Evolutionary conservation across 1,284 basidiomycete genomes (phyloP).

Genomic region (Gastroboletus turbinatus): DNA sequence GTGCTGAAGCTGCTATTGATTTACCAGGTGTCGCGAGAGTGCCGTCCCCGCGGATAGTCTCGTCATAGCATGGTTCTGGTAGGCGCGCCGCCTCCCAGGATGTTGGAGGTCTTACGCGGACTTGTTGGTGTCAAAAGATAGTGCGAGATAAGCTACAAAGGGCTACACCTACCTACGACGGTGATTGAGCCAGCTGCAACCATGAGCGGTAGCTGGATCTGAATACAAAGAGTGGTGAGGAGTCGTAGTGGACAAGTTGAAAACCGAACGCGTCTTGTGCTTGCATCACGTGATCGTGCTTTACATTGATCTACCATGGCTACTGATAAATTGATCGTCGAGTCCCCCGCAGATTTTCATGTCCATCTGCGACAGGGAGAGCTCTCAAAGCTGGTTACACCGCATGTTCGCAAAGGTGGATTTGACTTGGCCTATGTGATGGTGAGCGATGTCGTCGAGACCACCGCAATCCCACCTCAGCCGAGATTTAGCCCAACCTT

Average conservation of each 20-base stretch:
- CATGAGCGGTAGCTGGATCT: slow-evolving; percentile 43
- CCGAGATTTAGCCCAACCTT: slow-evolving; percentile 78
- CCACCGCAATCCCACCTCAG: slow-evolving; percentile 11
- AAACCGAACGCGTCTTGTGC: slow-evolving; percentile 34
- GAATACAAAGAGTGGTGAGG: not conserved
- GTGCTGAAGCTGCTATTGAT: slow-evolving; percentile 48
- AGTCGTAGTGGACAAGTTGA: slow-evolving; percentile 24
- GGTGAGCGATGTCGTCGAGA: slow-evolving; percentile 48
- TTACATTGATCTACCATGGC: slow-evolving; percentile 20
- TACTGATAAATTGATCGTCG: slow-evolving; percentile 38
- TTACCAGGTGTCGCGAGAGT: slow-evolving; percentile 69
- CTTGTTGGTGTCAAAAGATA: slow-evolving; percentile 42
- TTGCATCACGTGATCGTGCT: slow-evolving; percentile 33
- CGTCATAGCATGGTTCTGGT: slow-evolving; percentile 67
- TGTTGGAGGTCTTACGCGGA: slow-evolving; percentile 89
- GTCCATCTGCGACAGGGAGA: slow-evolving; percentile 93
- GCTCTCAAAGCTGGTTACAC: slow-evolving; percentile 82
- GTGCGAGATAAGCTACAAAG: not conserved
- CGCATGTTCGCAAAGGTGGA: slow-evolving; percentile 89
- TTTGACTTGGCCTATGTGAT: slow-evolving; percentile 95
- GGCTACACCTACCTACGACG: slow-evolving; percentile 64
- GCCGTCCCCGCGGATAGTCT: slow-evolving; percentile 76
- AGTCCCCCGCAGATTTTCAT: slow-evolving; percentile 91
- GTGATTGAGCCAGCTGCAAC: slow-evolving; percentile 83
- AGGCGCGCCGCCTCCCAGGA: slow-evolving; percentile 81